Evolutionary conservation across 176 grass and related monocot genomes (phyloP).

Genomic region (Thalia dealbata): DNA sequence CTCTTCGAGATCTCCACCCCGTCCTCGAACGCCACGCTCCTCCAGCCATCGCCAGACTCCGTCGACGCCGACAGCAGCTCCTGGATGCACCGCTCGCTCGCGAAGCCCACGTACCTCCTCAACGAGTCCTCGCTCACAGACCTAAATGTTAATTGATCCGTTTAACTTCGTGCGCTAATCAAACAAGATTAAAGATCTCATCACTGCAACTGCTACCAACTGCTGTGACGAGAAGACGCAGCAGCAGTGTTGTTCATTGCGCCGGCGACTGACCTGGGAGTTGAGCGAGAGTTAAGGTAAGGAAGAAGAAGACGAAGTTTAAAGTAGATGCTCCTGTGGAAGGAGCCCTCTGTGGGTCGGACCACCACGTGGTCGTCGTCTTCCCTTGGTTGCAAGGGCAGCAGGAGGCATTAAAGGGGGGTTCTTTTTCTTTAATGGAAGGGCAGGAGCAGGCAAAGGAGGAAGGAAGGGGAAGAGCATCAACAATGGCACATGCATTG

Average conservation of each 20-base stretch:
- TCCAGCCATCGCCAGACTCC: constrained; percentile 59
- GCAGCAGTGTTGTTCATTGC: constrained; percentile 9
- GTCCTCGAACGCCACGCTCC: constrained; percentile 65
- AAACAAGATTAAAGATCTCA: too few species aligned
- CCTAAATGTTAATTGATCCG: constrained; percentile 31
- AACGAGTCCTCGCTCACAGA: constrained; percentile 89
- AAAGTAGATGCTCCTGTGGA: constrained; percentile 13
- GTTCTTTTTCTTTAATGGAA: constrained; percentile 40
- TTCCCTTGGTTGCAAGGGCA: too few species aligned
- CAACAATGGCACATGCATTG: constrained; percentile 34
- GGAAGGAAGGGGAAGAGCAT: not conserved
- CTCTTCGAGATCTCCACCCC: constrained; percentile 90
- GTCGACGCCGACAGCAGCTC: constrained; percentile 74
- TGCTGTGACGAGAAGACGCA: not conserved
- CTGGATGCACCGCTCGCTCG: constrained; percentile 97
- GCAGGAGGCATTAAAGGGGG: constrained; percentile 19
- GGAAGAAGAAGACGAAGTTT: not conserved
- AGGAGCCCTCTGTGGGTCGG: constrained; percentile 4
- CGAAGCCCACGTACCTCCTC: constrained; percentile 76
- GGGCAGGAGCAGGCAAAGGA: too few species aligned
- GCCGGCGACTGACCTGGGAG: not conserved
- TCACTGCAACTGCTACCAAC: too few species aligned
- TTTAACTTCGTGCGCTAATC: too few species aligned
- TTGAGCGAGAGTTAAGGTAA: not conserved
- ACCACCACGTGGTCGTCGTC: not conserved